Conservation (phyloP, 2,329 filamentous ascomycete species). For the Apiospora malaysiana region DNA sequence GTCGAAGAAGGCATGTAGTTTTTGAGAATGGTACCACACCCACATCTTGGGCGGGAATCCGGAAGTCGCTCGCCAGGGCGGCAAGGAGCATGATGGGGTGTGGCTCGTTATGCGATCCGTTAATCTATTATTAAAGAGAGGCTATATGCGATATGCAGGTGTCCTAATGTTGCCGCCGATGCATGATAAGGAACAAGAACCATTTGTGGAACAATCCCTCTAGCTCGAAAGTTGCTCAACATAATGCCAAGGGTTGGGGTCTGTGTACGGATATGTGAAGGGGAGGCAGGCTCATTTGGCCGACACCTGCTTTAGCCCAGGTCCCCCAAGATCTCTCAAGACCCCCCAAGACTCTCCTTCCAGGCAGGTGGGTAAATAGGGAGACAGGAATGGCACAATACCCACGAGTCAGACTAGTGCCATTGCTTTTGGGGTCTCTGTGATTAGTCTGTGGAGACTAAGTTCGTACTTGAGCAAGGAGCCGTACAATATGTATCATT, state of each 20-base stretch:
- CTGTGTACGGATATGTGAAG: not conserved
- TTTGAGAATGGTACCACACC: constrained; percentile 9
- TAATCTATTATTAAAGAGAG: not conserved
- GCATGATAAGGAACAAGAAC: not conserved
- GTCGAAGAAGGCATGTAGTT: constrained; percentile 15
- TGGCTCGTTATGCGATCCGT: not conserved
- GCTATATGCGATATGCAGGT: not conserved
- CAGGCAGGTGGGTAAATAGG: not conserved
- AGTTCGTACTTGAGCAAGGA: too few species aligned
- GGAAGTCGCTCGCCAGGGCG: not conserved
- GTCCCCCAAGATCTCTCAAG: too few species aligned
- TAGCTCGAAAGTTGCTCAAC: not conserved
- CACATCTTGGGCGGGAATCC: not conserved
- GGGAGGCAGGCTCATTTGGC: not conserved
- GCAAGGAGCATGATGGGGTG: not conserved
- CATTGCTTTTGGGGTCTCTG: not conserved
- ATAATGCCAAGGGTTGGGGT: constrained; percentile 2
- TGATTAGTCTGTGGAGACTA: not conserved
- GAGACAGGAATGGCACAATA: not conserved
- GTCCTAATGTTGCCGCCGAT: not conserved
- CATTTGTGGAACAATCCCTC: not conserved
- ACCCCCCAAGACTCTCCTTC: too few species aligned
- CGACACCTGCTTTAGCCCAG: not conserved
- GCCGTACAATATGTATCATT: not conserved
- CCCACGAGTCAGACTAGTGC: not conserved